Percentiles rank a stretch among this genome's conserved stretches.
phyloP scores from a whole-genome alignment of 345 rosid genomes.

The Lepidium africanum region DNA sequence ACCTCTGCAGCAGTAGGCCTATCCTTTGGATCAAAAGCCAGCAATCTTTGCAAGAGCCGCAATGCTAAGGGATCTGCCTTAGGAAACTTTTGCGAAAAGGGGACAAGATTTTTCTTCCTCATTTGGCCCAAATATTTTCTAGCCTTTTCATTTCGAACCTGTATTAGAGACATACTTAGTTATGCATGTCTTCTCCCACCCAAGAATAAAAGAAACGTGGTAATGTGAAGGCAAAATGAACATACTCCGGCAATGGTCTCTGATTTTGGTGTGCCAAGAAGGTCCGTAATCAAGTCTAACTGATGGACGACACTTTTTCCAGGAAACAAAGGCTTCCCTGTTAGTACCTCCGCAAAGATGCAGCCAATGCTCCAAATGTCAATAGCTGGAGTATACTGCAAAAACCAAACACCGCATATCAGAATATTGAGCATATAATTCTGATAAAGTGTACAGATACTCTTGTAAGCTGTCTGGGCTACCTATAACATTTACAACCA shows the following conservation, averaged over 20 bases:
- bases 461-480: not conserved
- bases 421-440: conserved; percentile 23
- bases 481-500: conserved; percentile 8
- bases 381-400: conserved; percentile 99
- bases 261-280: conserved; percentile 82
- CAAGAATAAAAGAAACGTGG: not conserved
- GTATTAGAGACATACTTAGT: conserved; percentile 5
- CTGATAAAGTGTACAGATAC: not conserved
- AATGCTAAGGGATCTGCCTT: conserved; percentile 74
- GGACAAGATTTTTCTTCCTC: conserved; percentile 66
- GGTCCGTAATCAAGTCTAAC: conserved; percentile 90
- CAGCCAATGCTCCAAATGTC: conserved; percentile 98
- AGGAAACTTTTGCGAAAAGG: conserved; percentile 80
- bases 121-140: conserved; percentile 77
- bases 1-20: conserved; percentile 93
- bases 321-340: conserved; percentile 96
- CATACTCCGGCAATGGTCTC: conserved; percentile 89
- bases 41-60: conserved; percentile 64
- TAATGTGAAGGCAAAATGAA: conserved; percentile 9
- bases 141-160: conserved; percentile 97
- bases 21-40: conserved; percentile 97
- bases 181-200: not conserved
- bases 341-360: conserved; percentile 94
- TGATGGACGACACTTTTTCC: conserved; percentile 98
- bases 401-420: conserved; percentile 15